These are phyloP conservation scores for Patellaria atrata DNA, from an alignment of 495 filamentous ascomycete species.

Conservation along the genomic window DNA sequence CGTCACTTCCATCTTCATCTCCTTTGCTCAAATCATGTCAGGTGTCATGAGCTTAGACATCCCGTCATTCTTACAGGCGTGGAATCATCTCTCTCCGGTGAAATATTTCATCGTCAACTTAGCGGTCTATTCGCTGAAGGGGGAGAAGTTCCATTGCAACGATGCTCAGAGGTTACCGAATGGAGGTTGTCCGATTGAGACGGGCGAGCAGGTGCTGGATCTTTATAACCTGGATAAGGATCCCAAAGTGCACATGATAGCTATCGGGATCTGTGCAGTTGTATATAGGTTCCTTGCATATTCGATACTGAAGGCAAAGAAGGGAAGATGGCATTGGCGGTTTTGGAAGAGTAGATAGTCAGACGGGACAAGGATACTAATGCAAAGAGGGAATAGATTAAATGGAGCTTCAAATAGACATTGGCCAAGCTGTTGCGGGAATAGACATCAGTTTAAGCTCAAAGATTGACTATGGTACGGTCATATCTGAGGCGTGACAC, in stretches of 20 bases:
- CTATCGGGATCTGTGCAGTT: conserved; percentile 42
- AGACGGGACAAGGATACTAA: too few species aligned
- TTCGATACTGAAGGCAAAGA: conserved; percentile 38
- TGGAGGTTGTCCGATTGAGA: conserved; percentile 45
- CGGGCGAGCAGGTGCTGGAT: conserved; percentile 46
- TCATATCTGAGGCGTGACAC: too few species aligned
- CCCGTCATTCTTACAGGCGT: conserved; percentile 45
- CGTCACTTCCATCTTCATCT: conserved; percentile 46
- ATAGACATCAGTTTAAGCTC: too few species aligned
- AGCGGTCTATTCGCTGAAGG: conserved; percentile 41
- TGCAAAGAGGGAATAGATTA: too few species aligned
- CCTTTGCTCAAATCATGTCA: conserved; percentile 49
- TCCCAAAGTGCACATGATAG: conserved; percentile 41
- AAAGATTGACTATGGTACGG: too few species aligned
- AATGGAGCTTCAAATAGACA: too few species aligned
- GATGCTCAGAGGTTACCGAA: conserved; percentile 37
- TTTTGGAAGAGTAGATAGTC: conserved; percentile 19
- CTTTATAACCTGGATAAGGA: conserved; percentile 48
- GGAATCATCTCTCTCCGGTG: conserved; percentile 56
- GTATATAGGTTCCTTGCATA: conserved; percentile 53
- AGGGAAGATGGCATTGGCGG: conserved; percentile 22
- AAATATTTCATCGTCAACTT: conserved; percentile 52
- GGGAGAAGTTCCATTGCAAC: conserved; percentile 45
- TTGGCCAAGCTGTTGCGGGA: too few species aligned
- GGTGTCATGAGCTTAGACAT: conserved; percentile 55